These are phyloP conservation scores for Metschnikowia picachoensis DNA, from an alignment of 805 yeast genomes.

Conservation along the genomic window DNA sequence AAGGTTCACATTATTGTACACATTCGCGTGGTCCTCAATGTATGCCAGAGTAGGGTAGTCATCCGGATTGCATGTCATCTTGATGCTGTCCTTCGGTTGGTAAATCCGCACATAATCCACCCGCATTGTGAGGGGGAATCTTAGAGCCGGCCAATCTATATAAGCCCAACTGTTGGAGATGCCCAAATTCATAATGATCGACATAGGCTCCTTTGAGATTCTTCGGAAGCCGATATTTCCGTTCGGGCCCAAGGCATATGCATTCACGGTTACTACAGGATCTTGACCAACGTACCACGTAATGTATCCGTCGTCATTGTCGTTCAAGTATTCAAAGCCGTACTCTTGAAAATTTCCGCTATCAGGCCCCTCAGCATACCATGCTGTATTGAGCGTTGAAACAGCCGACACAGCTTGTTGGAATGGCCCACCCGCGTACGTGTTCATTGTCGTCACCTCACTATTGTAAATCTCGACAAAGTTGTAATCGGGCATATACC, in stretches of 20 bases:
- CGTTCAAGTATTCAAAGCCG: conserved; percentile 76
- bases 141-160: conserved; percentile 32
- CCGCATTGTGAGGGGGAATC: conserved; percentile 34
- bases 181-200: conserved; percentile 38
- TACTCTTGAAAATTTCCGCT: conserved; percentile 60
- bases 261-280: conserved; percentile 26
- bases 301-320: conserved; percentile 63
- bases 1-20: conserved; percentile 32
- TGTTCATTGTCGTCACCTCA: conserved; percentile 73
- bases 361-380: conserved; percentile 71
- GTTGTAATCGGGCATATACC: conserved; percentile 89
- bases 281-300: conserved; percentile 82
- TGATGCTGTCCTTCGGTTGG: conserved; percentile 29
- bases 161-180: conserved; percentile 38
- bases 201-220: conserved; percentile 37
- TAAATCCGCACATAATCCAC: conserved; percentile 41
- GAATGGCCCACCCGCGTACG: conserved; percentile 88
- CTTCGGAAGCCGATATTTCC: conserved; percentile 37
- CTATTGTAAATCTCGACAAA: conserved; percentile 69
- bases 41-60: conserved; percentile 36
- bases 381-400: conserved; percentile 70
- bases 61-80: conserved; percentile 37
- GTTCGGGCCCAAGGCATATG: conserved; percentile 36
- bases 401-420: conserved; percentile 90
- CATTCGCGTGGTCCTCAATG: conserved; percentile 28